A percentile compares a stretch with the other conserved stretches of the same genome.
These are phyloP conservation scores for Sporothrix variecibatus DNA, from an alignment of 2,329 filamentous ascomycete species.

Conservation along the genomic window DNA sequence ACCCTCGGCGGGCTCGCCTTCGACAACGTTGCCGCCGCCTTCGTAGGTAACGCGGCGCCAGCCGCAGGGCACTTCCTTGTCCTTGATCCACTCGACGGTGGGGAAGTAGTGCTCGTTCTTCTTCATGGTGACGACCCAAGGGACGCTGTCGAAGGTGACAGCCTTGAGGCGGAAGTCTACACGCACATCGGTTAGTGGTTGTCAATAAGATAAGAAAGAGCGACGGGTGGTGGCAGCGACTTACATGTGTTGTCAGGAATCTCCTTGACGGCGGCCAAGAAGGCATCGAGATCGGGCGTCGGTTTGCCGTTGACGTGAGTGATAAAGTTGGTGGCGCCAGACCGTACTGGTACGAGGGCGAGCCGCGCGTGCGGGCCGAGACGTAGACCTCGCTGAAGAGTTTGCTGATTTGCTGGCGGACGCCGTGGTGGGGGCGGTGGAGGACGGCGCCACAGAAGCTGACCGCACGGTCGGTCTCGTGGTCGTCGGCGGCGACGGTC, in stretches of 20 bases:
- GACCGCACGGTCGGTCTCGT: constrained; percentile 89
- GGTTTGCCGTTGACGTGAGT: constrained; percentile 89
- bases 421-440: constrained; percentile 91
- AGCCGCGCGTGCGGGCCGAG: constrained; percentile 79
- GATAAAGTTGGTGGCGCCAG: constrained; percentile 95
- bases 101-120: constrained; percentile 97
- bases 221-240: constrained; percentile 36
- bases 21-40: constrained; percentile 52
- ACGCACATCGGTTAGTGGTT: neutral
- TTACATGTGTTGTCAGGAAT: constrained; percentile 93
- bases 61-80: constrained; percentile 58
- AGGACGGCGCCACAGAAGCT: constrained; percentile 94
- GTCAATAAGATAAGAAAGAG: neutral
- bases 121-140: constrained; percentile 99
- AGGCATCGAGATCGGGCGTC: constrained; percentile 78
- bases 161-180: constrained; percentile 89
- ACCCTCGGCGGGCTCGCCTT: constrained; percentile 57
- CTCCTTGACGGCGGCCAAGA: constrained; percentile 77
- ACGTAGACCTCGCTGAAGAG: constrained; percentile 97
- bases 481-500: constrained; percentile 83
- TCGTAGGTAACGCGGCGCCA: constrained; percentile 67
- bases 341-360: constrained; percentile 84
- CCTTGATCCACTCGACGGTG: constrained; percentile 70
- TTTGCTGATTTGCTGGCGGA: constrained; percentile 95
- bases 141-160: constrained; percentile 98